These are phyloP conservation scores for Colletotrichum costaricense DNA, from an alignment of 2,329 filamentous ascomycete genomes.

Conservation along the genomic window DNA sequence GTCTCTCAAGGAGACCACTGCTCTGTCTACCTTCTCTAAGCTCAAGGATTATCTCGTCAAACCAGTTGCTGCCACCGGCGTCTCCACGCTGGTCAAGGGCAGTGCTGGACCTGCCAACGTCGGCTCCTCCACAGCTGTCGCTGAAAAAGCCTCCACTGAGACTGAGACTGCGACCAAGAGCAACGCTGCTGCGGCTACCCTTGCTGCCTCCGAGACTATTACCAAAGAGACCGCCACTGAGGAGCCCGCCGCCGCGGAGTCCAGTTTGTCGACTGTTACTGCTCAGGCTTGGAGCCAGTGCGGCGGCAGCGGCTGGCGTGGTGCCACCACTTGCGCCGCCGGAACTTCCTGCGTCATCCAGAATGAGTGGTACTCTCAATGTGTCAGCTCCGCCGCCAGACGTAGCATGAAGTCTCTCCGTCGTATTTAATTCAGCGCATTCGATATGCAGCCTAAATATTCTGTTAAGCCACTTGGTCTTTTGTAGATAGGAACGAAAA, in stretches of 20 bases:
- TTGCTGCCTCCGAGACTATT: background rate
- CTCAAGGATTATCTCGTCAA: conserved; percentile 39
- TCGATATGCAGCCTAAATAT: too few species aligned
- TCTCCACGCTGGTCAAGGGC: conserved; percentile 39
- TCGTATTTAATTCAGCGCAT: background rate
- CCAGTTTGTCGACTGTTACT: too few species aligned
- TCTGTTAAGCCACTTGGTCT: too few species aligned
- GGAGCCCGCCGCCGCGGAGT: too few species aligned
- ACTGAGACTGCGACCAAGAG: too few species aligned
- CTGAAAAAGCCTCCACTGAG: background rate
- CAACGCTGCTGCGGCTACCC: background rate
- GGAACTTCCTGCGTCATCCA: conserved; percentile 36
- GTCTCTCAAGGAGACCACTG: conserved; percentile 35
- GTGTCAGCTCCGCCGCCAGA: conserved; percentile 48
- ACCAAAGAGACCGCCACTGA: background rate
- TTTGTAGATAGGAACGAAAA: too few species aligned
- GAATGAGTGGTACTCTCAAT: conserved; percentile 65
- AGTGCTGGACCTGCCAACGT: conserved; percentile 40
- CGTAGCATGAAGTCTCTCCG: conserved; percentile 1
- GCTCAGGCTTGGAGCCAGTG: conserved; percentile 35
- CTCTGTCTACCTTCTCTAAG: conserved; percentile 33
- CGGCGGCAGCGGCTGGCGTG: conserved; percentile 40
- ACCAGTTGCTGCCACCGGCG: conserved; percentile 41
- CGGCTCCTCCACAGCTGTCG: conserved; percentile 25
- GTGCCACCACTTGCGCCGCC: conserved; percentile 40